Evolutionary conservation across 1,139 yeast genomes (phyloP).

Genomic region (Kodamaea suecica): DNA sequence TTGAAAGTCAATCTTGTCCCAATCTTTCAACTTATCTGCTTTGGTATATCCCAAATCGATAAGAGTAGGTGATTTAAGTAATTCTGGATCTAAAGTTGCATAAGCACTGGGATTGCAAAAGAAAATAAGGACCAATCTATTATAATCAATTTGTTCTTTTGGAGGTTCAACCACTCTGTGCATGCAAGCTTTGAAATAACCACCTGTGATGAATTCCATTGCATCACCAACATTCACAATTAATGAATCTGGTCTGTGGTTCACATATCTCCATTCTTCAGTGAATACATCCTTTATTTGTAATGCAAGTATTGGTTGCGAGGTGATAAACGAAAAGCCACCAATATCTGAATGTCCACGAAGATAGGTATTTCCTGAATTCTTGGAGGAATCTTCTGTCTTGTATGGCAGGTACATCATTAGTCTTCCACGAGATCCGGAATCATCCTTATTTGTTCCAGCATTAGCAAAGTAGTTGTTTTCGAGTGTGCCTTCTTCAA

Average conservation of each 20-base stretch:
- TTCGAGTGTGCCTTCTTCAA: constrained; percentile 32
- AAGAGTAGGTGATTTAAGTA: constrained; percentile 14
- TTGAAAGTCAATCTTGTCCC: constrained; percentile 18
- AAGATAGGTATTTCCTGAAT: constrained; percentile 19
- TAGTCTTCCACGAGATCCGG: constrained; percentile 30
- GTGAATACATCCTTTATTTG: constrained; percentile 25
- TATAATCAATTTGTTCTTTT: constrained; percentile 22
- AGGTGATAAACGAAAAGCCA: constrained; percentile 27
- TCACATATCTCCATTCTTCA: constrained; percentile 29
- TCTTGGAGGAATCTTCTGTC: constrained; percentile 20
- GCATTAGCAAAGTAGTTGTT: constrained; percentile 31
- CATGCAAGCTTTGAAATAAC: constrained; percentile 29
- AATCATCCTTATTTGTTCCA: constrained; percentile 14
- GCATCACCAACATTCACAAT: constrained; percentile 31
- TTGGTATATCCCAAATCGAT: constrained; percentile 12
- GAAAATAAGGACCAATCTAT: constrained; percentile 27
- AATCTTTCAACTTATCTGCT: constrained; percentile 11
- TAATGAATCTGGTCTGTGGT: constrained; percentile 24
- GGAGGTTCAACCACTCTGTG: constrained; percentile 31
- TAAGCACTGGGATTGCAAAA: constrained; percentile 22
- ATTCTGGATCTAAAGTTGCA: constrained; percentile 17
- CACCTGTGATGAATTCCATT: constrained; percentile 29
- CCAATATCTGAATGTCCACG: constrained; percentile 32
- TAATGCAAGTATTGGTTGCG: constrained; percentile 30
- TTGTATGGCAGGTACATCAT: constrained; percentile 31